These are phyloP conservation scores for Saccharomycopsis oosterbeekiorum DNA, from an alignment of 805 yeast genomes.

Conservation along the genomic window DNA sequence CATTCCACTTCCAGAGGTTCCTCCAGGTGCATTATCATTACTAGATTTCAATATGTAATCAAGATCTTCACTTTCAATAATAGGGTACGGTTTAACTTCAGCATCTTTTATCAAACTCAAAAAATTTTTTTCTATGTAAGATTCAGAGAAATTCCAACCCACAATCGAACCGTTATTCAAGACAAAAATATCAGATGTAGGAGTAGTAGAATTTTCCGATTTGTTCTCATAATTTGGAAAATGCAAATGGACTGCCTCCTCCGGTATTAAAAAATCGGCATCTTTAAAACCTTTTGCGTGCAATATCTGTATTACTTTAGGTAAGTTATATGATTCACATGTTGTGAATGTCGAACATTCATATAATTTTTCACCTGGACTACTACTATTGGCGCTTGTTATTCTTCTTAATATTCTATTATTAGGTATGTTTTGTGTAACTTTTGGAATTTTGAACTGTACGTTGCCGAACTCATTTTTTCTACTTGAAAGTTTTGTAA, in stretches of 20 bases:
- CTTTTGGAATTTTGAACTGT: neutral
- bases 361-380: neutral
- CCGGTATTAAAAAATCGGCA: constrained; percentile 40
- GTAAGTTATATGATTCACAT: constrained; percentile 62
- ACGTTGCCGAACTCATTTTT: neutral
- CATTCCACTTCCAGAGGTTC: constrained; percentile 22
- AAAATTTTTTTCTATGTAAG: constrained; percentile 34
- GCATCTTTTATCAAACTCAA: constrained; percentile 44
- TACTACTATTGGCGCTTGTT: neutral
- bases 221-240: constrained; percentile 7
- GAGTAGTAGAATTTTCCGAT: neutral
- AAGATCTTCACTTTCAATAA: constrained; percentile 74
- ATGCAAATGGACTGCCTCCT: constrained; percentile 52
- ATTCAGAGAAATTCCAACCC: constrained; percentile 73
- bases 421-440: constrained; percentile 2
- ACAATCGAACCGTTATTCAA: constrained; percentile 72
- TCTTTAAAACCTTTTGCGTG: constrained; percentile 29
- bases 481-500: neutral
- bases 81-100: constrained; percentile 36
- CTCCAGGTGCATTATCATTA: neutral
- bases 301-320: constrained; percentile 31
- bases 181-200: constrained; percentile 46
- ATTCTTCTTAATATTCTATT: neutral
- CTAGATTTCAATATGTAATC: constrained; percentile 51
- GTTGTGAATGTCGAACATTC: constrained; percentile 59